Evolutionary conservation across 768 basidiomycete species (phyloP), one percentile per base, ranked within the genome.

Genomic region (Gloeophyllum trabeum): DNA sequence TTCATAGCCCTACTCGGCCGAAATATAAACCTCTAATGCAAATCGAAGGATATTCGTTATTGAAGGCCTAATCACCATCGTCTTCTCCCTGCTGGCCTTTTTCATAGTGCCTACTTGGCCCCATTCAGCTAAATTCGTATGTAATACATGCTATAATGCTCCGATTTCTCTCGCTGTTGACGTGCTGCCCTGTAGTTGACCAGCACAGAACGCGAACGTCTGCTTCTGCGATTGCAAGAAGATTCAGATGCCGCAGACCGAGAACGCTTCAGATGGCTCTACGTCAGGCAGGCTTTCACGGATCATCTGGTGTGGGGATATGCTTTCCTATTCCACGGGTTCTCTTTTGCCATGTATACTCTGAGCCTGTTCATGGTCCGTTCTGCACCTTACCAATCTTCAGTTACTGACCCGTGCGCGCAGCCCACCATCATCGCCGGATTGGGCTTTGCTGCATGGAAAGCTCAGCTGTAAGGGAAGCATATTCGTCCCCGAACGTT

Each of bases 251-350:
- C 74, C 2, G 72, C 61, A 1, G 61, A 65, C 25, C 49, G 65
- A 16, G 78, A 80, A 47, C 60, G 60, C 20, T 80, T 81, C 44
- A 62, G 69, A 26, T 80, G 79, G 77, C 49, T 55, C 34, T 75
- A 70, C 36, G 76, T 78, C 30, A 58, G 61, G 13, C 73, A 76
- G 47, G 75, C 76, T 5, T 61, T 76, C 46, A 65, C 58, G 36
- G 75, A 81, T 47, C 76, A 70, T 44, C 59, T 79, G 12, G 71
- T 75, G 12, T 77, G 75, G 73, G 70, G 61, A 3, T 80, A 80
- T 52, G 73, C 73, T 0, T 50, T 76, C 16, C 59, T 79, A 1
- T 79, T 79, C 56, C 77, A 79, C 46, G 76, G 73, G 1, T 76
- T 72, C 49, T 70, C 78, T 2, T 77, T 76, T 48, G 74, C 70